A percentile compares a stretch with the other conserved stretches of the same genome.
phyloP scores from a whole-genome alignment of 768 basidiomycete species.

The Inosperma sp. region DNA sequence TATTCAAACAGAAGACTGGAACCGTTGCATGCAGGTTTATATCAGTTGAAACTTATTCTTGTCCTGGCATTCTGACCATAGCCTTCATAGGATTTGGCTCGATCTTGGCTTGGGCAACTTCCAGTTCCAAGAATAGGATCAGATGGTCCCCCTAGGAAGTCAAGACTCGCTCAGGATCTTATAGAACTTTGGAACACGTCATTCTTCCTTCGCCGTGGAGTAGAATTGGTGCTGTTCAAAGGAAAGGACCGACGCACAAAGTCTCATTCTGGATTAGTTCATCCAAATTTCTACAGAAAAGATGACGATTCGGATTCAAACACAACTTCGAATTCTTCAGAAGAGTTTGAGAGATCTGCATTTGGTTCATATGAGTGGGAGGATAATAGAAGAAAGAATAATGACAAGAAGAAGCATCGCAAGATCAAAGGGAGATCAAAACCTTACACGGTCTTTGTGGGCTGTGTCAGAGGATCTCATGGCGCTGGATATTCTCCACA shows the following conservation, averaged over 20 bases:
- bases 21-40: constrained; percentile 64
- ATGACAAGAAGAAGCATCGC: too few species aligned
- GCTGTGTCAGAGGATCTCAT: too few species aligned
- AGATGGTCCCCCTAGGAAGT: constrained; percentile 51
- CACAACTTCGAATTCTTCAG: constrained; percentile 39
- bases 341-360: too few species aligned
- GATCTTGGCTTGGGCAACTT: constrained; percentile 74
- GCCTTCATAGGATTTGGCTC: constrained; percentile 54
- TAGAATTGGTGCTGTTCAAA: constrained; percentile 79
- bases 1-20: constrained; percentile 76
- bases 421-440: too few species aligned
- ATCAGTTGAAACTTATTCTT: neutral
- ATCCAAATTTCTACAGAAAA: constrained; percentile 49
- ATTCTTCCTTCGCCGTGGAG: constrained; percentile 69
- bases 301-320: constrained; percentile 40
- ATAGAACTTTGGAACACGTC: constrained; percentile 75
- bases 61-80: constrained; percentile 3
- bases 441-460: too few species aligned
- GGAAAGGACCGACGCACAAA: constrained; percentile 78
- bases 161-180: constrained; percentile 61
- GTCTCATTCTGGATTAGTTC: constrained; percentile 46
- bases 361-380: constrained; percentile 36
- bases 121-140: constrained; percentile 54
- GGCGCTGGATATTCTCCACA: too few species aligned
- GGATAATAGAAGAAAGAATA: too few species aligned